Base-by-base conservation (phyloP, 2,329 filamentous ascomycete species). In the Aspergillus versicolor region DNA sequence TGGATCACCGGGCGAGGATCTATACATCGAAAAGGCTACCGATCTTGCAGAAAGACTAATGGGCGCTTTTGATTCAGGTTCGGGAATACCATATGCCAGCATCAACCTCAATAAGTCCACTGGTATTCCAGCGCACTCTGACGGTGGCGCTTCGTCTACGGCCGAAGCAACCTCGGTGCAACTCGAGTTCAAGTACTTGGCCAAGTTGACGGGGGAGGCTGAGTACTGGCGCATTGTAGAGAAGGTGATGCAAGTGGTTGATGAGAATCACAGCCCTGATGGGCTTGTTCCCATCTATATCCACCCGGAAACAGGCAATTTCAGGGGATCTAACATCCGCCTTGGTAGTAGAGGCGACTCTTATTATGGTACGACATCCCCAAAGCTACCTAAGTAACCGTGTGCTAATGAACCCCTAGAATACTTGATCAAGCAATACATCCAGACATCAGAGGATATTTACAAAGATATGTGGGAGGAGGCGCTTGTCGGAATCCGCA, bases 381-480 rank as follows among this genome's bases (percentile, higher is more conserved):
- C 34, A 30, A 15, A 22, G n/a, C 21, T n/a, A 30, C 5, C 7
- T 9, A 17, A 41, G 9, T 6, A 46, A 4, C 21, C 17, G 24
- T 2, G 12, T 24, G 24, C 44, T 48, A 48, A 48, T 30, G 38
- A 13, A 38, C 15, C 3, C 12, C 11, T 13, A 79, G 91, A 99
- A 77, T 99, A 99, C 73, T 85, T 99, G 50, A 95, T 97, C 80
- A 99, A 99, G 78, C 94, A 99, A 73, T 97, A 96, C 71, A 82
- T 97, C 19, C 94, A 99, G 75, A 99, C 94, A 12, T 90, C 90
- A 56, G 86, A 89, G 71, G 82, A 92, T 0, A 77, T 97, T 15
- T 99, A 99, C 74, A 81, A 88, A 63, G 90, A 94, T 13, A 90
- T 99, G 87, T 99, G 95, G 92, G 83, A 93, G 40, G 89, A 99